Conservation (phyloP, 2,329 filamentous ascomycete genomes). For the Pestalotiopsis sp. region DNA sequence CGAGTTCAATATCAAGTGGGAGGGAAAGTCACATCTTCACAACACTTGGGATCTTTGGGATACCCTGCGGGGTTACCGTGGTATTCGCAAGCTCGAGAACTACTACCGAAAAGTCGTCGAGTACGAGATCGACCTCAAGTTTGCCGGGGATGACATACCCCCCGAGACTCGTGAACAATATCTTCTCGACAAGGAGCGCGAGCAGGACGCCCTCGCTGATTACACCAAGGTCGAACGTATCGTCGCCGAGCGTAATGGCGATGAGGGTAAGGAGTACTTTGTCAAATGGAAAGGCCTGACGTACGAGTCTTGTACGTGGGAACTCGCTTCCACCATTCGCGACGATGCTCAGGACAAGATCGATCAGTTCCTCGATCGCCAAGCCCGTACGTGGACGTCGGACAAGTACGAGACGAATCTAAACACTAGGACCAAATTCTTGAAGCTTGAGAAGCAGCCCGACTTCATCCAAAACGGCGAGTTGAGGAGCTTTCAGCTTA, state of each 20-base stretch:
- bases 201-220: slow-evolving; percentile 84
- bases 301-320: slow-evolving; percentile 96
- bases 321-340: slow-evolving; percentile 72
- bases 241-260: slow-evolving; percentile 78
- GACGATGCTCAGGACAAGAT: slow-evolving; percentile 84
- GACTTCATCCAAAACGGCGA: slow-evolving; percentile 82
- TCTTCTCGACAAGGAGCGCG: slow-evolving; percentile 90
- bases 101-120: slow-evolving; percentile 85
- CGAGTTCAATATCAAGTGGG: slow-evolving; percentile 95
- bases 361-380: slow-evolving; percentile 85
- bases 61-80: slow-evolving; percentile 73
- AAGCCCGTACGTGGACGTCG: slow-evolving; percentile 77
- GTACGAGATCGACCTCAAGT: slow-evolving; percentile 75
- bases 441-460: slow-evolving; percentile 76
- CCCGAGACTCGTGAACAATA: slow-evolving; percentile 91
- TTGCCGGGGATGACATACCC: slow-evolving; percentile 71
- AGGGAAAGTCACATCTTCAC: slow-evolving; percentile 91
- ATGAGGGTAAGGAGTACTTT: slow-evolving; percentile 82
- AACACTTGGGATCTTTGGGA: slow-evolving; percentile 90
- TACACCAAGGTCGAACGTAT: slow-evolving; percentile 92
- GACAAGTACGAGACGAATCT: slow-evolving; percentile 75
- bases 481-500: slow-evolving; percentile 89
- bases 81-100: slow-evolving; percentile 88
- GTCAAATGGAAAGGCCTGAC: slow-evolving; percentile 96
- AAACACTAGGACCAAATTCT: slow-evolving; percentile 72